These are phyloP conservation scores for Cynara cardunculus DNA, from an alignment of 129 eudicot genomes.

Conservation along the genomic window DNA sequence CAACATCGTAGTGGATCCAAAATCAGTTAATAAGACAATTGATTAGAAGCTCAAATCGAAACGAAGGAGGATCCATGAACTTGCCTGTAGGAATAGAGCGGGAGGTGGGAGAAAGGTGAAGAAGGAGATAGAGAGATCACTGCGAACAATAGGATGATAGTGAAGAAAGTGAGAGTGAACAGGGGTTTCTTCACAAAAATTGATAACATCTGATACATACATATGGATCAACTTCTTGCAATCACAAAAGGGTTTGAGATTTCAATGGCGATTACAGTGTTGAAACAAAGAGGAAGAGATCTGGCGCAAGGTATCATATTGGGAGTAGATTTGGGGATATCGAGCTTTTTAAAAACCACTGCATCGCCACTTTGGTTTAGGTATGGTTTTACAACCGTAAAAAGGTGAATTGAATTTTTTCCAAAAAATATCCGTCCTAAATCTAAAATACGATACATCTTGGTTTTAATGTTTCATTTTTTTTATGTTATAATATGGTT, in stretches of 20 bases:
- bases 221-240: slow-evolving; percentile 8
- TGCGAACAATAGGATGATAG: slow-evolving; percentile 39
- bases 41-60: background rate
- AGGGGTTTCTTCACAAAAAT: slow-evolving; percentile 50
- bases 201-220: slow-evolving; percentile 37
- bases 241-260: background rate
- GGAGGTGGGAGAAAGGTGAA: slow-evolving; percentile 37
- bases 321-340: background rate
- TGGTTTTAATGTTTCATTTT: too few relatives aligned
- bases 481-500: too few relatives aligned
- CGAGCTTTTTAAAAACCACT: background rate
- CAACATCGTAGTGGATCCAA: background rate
- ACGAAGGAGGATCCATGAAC: background rate
- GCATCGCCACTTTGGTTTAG: too few relatives aligned
- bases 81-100: slow-evolving; percentile 34
- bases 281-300: background rate
- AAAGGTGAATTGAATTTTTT: too few relatives aligned
- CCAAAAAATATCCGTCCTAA: too few relatives aligned
- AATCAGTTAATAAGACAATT: background rate
- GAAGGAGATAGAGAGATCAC: slow-evolving; percentile 45
- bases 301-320: too few relatives aligned
- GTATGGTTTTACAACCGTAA: too few relatives aligned
- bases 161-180: slow-evolving; percentile 27
- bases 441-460: too few relatives aligned
- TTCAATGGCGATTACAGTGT: slow-evolving; percentile 13